phyloP scores from a whole-genome alignment of 345 rosid genomes.

The Corymbia maculata region DNA sequence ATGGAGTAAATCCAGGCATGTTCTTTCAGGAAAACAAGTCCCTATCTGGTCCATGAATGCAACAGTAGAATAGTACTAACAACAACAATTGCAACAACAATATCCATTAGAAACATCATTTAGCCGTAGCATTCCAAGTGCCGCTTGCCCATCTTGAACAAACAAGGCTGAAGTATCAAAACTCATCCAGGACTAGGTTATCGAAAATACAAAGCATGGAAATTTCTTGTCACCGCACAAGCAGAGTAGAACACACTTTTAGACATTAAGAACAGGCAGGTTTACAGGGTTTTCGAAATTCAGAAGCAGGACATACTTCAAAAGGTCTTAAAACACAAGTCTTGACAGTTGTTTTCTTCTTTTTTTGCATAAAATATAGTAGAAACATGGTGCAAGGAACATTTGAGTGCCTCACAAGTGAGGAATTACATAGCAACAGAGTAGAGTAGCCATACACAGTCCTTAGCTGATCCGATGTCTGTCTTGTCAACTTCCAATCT shows the following conservation, averaged over 20 bases:
- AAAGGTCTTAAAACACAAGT: not conserved
- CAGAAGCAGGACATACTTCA: not conserved
- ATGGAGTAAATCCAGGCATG: not conserved
- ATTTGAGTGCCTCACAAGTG: not conserved
- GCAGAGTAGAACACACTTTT: not conserved
- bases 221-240: not conserved
- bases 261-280: not conserved
- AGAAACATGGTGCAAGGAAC: not conserved
- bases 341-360: not conserved
- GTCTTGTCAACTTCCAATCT: not conserved
- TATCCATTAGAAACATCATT: not conserved
- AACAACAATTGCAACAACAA: not conserved
- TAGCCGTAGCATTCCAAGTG: not conserved
- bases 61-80: not conserved
- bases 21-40: not conserved
- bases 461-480: not conserved
- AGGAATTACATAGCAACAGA: not conserved
- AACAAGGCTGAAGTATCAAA: not conserved
- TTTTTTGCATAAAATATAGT: not conserved
- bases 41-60: not conserved
- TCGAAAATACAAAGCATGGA: not conserved
- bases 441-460: not conserved
- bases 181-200: not conserved
- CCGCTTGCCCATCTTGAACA: not conserved
- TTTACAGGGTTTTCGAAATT: not conserved